Conservation (phyloP, 2,329 filamentous ascomycete genomes). For the Sporothrix curviconia region DNA sequence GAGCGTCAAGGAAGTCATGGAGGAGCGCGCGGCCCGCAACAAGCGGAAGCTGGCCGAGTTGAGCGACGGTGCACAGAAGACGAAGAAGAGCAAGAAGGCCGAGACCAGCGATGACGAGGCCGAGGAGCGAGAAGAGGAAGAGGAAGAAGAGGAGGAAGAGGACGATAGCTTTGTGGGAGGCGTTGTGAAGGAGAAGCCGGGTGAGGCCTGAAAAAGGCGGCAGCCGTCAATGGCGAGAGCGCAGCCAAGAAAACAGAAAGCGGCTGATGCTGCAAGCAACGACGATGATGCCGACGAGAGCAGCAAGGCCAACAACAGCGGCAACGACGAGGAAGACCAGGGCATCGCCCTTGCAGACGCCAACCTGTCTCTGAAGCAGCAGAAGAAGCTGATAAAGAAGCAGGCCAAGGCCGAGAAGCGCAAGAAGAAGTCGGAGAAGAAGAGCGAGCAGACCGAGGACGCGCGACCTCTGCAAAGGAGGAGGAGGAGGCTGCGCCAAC, state of each 20-base stretch:
- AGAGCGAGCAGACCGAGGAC: background rate
- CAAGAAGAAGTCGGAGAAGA: slow-evolving; percentile 30
- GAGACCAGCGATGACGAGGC: slow-evolving; percentile 22
- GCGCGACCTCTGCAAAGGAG: slow-evolving; percentile 15
- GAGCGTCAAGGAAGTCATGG: slow-evolving; percentile 87
- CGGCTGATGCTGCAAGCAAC: slow-evolving; percentile 15
- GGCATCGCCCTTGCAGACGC: slow-evolving; percentile 16
- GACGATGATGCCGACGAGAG: no score
- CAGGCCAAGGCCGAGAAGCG: slow-evolving; percentile 46
- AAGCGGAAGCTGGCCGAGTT: slow-evolving; percentile 73
- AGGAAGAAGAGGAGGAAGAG: slow-evolving; percentile 38
- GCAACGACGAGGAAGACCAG: slow-evolving; percentile 22
- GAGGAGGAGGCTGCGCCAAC: slow-evolving; percentile 26
- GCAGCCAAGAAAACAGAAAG: slow-evolving; percentile 45
- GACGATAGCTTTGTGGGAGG: slow-evolving; percentile 40
- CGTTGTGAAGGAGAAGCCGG: slow-evolving; percentile 54
- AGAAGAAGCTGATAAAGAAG: slow-evolving; percentile 43
- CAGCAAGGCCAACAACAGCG: slow-evolving; percentile 9
- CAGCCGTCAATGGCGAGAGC: slow-evolving; percentile 36
- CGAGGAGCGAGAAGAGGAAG: slow-evolving; percentile 30
- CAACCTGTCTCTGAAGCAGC: slow-evolving; percentile 39
- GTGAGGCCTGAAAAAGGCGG: slow-evolving; percentile 53
- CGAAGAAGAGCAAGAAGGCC: background rate
- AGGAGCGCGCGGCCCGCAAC: slow-evolving; percentile 61
- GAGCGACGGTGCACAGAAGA: slow-evolving; percentile 24